Conservation (phyloP, 2,329 filamentous ascomycete species). For the Apiospora rasikravindrae region DNA sequence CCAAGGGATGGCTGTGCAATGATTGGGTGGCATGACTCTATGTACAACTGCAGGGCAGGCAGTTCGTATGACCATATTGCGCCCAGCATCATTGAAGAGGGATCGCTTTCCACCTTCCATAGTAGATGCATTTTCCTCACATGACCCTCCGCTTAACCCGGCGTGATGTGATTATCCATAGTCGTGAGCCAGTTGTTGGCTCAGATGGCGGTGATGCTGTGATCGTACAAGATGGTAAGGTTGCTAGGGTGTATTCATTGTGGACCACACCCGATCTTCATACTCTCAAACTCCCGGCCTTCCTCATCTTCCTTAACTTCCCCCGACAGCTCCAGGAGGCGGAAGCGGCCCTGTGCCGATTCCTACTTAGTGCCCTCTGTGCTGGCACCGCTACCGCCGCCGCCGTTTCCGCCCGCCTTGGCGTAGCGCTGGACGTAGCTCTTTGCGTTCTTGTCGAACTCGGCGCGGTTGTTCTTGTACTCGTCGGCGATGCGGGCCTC, state of each 20-base stretch:
- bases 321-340: too few species aligned
- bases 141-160: not conserved
- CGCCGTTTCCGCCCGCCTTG: not conserved
- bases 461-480: slow-evolving; percentile 69
- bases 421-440: slow-evolving; percentile 80
- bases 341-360: not conserved
- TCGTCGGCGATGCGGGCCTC: slow-evolving; percentile 87
- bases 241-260: not conserved
- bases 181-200: not conserved
- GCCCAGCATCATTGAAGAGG: not conserved
- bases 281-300: too few species aligned
- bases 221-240: not conserved
- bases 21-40: not conserved
- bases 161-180: not conserved
- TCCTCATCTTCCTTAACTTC: not conserved
- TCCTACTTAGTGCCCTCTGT: not conserved
- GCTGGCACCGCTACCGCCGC: not conserved
- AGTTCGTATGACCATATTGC: not conserved
- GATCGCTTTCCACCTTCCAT: not conserved
- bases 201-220: not conserved
- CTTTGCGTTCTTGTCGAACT: slow-evolving; percentile 76
- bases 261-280: too few species aligned
- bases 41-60: not conserved
- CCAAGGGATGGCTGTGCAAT: not conserved
- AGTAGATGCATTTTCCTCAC: not conserved